A percentile compares a stretch with the other conserved stretches of the same genome.
Conservation (phyloP, 2,329 filamentous ascomycete genomes). For the Pseudocercospora crystallina region DNA sequence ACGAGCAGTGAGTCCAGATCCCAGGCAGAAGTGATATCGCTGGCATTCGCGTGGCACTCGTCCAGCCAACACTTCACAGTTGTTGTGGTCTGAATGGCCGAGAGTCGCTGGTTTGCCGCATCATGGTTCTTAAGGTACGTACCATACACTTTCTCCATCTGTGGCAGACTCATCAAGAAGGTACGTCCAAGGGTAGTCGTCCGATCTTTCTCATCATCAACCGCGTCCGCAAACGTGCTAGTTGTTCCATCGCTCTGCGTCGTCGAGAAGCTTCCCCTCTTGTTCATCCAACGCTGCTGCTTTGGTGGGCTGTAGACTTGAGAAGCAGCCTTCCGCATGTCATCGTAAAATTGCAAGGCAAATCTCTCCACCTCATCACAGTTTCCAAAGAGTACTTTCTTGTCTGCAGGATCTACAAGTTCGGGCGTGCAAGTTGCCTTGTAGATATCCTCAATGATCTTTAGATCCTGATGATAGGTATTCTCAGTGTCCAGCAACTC, state of each 20-base stretch:
- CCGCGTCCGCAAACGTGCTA: conserved; percentile 31
- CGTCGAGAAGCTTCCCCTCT: conserved; percentile 50
- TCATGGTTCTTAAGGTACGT: conserved; percentile 66
- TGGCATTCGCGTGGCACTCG: conserved; percentile 88
- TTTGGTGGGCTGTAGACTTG: conserved; percentile 71
- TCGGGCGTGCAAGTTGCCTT: conserved; percentile 75
- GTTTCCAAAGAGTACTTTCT: conserved; percentile 89
- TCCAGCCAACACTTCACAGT: conserved; percentile 77
- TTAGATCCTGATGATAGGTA: conserved; percentile 91
- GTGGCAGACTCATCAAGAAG: conserved; percentile 55
- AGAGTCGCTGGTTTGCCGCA: conserved; percentile 61
- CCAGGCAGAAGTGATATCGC: conserved; percentile 91
- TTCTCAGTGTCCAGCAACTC: conserved; percentile 92
- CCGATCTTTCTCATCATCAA: conserved; percentile 57
- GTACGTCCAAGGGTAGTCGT: conserved; percentile 59
- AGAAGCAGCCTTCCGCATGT: conserved; percentile 77
- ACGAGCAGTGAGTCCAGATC: conserved; percentile 93
- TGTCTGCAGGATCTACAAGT: conserved; percentile 76
- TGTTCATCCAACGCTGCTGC: conserved; percentile 54
- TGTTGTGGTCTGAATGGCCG: conserved; percentile 56
- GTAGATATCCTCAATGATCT: conserved; percentile 95
- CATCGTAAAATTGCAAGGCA: conserved; percentile 73
- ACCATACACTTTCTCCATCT: conserved; percentile 65
- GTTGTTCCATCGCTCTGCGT: conserved; percentile 40
- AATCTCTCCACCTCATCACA: conserved; percentile 88